Percentiles rank a stretch among this genome's conserved stretches.
Conservation (phyloP, 1,284 basidiomycete species). For the Sanguinoderma infundibulare region DNA sequence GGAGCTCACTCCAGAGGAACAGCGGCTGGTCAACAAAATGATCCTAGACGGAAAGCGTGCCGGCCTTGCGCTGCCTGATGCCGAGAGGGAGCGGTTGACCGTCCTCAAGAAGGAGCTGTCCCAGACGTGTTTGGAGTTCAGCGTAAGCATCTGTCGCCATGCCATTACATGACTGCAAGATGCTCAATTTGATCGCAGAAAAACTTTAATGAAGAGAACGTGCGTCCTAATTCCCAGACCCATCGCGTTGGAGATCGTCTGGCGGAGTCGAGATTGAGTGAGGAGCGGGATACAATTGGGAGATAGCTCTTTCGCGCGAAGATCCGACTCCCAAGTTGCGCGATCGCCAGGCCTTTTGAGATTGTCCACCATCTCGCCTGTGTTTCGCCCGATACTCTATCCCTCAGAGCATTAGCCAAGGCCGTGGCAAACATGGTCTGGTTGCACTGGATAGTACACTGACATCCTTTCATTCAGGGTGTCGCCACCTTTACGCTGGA, state of each 20-base stretch:
- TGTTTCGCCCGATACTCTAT: not conserved
- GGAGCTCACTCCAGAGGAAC: conserved; percentile 66
- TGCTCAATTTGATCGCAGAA: conserved; percentile 48
- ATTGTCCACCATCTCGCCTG: not conserved
- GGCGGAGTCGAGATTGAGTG: not conserved
- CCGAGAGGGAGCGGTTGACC: conserved; percentile 60
- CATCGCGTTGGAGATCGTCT: too few relatives aligned
- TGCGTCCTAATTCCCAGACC: conserved; percentile 32
- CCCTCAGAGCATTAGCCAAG: not conserved
- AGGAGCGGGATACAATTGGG: too few relatives aligned
- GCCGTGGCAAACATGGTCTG: not conserved
- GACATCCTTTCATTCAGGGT: conserved; percentile 43
- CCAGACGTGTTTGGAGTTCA: conserved; percentile 73
- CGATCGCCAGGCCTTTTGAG: not conserved
- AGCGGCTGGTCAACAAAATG: conserved; percentile 78
- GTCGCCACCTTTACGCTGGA: conserved; percentile 66
- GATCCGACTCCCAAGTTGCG: too few relatives aligned
- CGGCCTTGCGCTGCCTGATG: conserved; percentile 73
- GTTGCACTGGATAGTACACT: not conserved
- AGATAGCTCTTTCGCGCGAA: too few relatives aligned
- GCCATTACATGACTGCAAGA: not conserved
- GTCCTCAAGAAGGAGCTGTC: conserved; percentile 72
- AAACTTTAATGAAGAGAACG: conserved; percentile 88
- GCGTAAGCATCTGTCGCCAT: conserved; percentile 48
- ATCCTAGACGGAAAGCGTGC: conserved; percentile 76